A percentile compares a stretch with the other conserved stretches of the same genome.
Evolutionary conservation across 306 rosid species (phyloP).

Genomic region (Vigna unguiculata): DNA sequence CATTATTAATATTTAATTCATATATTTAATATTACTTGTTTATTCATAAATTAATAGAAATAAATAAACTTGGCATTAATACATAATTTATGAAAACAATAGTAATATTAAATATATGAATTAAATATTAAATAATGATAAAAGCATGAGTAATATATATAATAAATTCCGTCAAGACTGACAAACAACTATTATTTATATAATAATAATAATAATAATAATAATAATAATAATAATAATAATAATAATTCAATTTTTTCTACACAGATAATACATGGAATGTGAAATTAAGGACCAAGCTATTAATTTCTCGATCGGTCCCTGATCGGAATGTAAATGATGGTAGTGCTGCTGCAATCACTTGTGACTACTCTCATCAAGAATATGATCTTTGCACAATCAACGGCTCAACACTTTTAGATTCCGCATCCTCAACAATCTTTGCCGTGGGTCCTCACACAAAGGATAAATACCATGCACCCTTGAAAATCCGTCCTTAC

Average conservation of each 20-base stretch:
- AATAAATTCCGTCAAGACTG: too few species aligned
- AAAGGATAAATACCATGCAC: not conserved
- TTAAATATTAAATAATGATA: too few species aligned
- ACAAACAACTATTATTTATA: too few species aligned
- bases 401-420: conserved; percentile 48
- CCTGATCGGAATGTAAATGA: not conserved
- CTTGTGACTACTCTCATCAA: conserved; percentile 46
- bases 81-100: too few species aligned
- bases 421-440: conserved; percentile 44
- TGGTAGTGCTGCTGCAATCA: not conserved
- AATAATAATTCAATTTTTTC: not conserved
- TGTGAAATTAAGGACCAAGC: not conserved
- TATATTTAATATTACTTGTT: too few species aligned
- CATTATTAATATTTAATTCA: too few species aligned
- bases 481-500: conserved; percentile 52
- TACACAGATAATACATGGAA: conserved; percentile 41
- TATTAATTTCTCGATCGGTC: not conserved
- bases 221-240: too few species aligned
- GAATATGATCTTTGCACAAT: conserved; percentile 55
- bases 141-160: too few species aligned
- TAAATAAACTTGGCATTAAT: too few species aligned
- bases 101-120: too few species aligned
- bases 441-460: conserved; percentile 23
- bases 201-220: too few species aligned
- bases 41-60: too few species aligned